Conservation (phyloP, 2,329 filamentous ascomycete species). For the Davidsoniella virescens region DNA sequence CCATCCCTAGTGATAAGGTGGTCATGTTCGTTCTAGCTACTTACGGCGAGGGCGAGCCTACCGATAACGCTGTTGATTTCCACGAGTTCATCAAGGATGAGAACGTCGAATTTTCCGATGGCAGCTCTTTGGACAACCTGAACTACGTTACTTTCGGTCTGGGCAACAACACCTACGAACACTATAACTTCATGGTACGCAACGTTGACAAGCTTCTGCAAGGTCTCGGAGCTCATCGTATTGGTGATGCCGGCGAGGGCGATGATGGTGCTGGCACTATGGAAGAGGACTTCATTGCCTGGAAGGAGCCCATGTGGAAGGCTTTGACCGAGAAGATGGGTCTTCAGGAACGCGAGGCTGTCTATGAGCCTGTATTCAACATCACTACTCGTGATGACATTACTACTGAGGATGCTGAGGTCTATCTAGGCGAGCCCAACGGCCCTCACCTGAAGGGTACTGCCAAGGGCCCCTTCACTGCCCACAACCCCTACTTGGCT, state of each 20-base stretch:
- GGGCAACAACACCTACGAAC: conserved; percentile 98
- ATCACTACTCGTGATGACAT: conserved; percentile 63
- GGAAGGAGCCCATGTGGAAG: conserved; percentile 99
- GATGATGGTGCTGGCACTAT: conserved; percentile 97
- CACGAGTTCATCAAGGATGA: conserved; percentile 88
- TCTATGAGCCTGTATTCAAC: conserved; percentile 85
- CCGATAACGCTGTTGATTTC: conserved; percentile 97
- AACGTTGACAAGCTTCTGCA: conserved; percentile 68
- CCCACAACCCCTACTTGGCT: conserved; percentile 93
- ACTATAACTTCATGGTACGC: conserved; percentile 98
- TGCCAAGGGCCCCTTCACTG: conserved; percentile 80
- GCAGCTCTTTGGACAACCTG: conserved; percentile 59
- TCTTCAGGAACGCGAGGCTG: conserved; percentile 84
- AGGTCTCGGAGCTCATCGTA: conserved; percentile 67
- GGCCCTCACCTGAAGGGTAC: conserved; percentile 81
- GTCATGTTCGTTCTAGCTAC: conserved; percentile 93
- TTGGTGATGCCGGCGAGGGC: conserved; percentile 82
- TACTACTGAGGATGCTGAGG: conserved; percentile 56
- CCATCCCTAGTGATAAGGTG: conserved; percentile 75
- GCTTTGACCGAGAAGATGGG: conserved; percentile 69
- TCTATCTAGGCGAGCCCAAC: conserved; percentile 93
- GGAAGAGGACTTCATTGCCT: conserved; percentile 97
- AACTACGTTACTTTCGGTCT: conserved; percentile 93
- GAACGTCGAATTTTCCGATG: conserved; percentile 64
- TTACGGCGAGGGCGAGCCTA: conserved; percentile 95